Percentiles rank a stretch among this genome's conserved stretches.
Evolutionary conservation across 2,329 filamentous ascomycete species (phyloP).

Genomic region (Nannizzia gypsea): DNA sequence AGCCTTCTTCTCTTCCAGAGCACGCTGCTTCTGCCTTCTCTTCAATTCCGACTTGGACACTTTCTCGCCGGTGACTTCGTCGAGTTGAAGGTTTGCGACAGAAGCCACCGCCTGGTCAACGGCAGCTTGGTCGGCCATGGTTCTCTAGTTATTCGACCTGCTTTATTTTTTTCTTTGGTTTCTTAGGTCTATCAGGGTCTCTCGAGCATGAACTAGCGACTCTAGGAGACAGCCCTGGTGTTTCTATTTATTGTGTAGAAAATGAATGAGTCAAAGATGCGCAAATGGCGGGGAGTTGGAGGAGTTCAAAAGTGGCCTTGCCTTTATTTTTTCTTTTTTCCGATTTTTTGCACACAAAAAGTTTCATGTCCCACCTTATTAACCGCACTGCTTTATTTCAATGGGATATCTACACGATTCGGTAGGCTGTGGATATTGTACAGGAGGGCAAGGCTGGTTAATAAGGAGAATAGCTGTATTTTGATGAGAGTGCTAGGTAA

Average conservation of each 20-base stretch:
- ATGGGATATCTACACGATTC: background rate
- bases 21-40: slow-evolving; percentile 85
- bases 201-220: background rate
- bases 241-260: background rate
- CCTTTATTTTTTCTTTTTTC: background rate
- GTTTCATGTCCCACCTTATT: background rate
- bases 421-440: background rate
- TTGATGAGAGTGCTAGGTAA: too few species aligned
- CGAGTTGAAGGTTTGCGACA: slow-evolving; percentile 65
- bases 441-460: too few species aligned
- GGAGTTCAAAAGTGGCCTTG: background rate
- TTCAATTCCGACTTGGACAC: slow-evolving; percentile 82
- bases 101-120: slow-evolving; percentile 33
- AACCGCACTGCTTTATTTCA: background rate
- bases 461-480: too few species aligned
- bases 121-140: slow-evolving; percentile 2
- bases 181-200: background rate
- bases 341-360: background rate
- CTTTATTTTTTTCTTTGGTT: background rate
- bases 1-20: slow-evolving; percentile 78
- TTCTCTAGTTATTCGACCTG: background rate
- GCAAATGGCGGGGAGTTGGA: background rate
- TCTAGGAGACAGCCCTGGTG: background rate
- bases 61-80: slow-evolving; percentile 85
- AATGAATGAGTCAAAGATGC: background rate